Conservation (phyloP, 495 filamentous ascomycete species). For the Penicillium psychrofluorescens region DNA sequence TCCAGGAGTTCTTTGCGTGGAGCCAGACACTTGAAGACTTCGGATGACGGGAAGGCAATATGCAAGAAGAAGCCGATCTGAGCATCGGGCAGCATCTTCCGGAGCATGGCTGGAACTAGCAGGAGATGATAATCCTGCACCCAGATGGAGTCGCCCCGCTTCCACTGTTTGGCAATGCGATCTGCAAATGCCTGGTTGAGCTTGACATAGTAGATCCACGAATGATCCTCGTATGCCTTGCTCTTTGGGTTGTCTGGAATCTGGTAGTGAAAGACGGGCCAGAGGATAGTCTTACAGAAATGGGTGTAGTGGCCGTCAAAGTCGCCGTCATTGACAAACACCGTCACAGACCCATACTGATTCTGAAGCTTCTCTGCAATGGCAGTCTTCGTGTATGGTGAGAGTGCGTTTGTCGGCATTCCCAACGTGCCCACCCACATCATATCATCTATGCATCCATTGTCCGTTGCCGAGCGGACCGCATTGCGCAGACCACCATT, state of each 20-base stretch:
- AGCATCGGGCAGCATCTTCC: conserved; percentile 76
- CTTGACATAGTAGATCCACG: conserved; percentile 87
- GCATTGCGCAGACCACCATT: conserved; percentile 89
- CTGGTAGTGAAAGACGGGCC: conserved; percentile 93
- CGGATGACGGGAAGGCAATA: conserved; percentile 89
- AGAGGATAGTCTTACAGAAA: conserved; percentile 86
- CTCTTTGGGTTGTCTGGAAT: conserved; percentile 95
- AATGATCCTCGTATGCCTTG: conserved; percentile 94
- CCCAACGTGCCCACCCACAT: conserved; percentile 88
- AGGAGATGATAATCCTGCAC: conserved; percentile 91
- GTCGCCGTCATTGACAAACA: conserved; percentile 79
- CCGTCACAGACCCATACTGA: conserved; percentile 71
- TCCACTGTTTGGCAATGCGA: conserved; percentile 82
- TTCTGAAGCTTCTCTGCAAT: conserved; percentile 72
- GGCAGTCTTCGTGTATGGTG: conserved; percentile 61
- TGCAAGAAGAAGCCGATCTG: conserved; percentile 95
- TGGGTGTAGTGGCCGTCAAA: conserved; percentile 89
- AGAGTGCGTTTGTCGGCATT: conserved; percentile 80
- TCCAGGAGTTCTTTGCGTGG: conserved; percentile 78
- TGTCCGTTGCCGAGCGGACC: conserved; percentile 63
- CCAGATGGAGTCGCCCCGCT: conserved; percentile 86
- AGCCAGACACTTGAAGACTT: conserved; percentile 86
- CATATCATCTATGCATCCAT: conserved; percentile 56
- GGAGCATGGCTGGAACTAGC: conserved; percentile 85
- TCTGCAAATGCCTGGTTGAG: conserved; percentile 88